Percentiles rank a stretch among this genome's conserved stretches.
phyloP scores from a whole-genome alignment of 2,329 filamentous ascomycete species.

The Fusarium stilboides region DNA sequence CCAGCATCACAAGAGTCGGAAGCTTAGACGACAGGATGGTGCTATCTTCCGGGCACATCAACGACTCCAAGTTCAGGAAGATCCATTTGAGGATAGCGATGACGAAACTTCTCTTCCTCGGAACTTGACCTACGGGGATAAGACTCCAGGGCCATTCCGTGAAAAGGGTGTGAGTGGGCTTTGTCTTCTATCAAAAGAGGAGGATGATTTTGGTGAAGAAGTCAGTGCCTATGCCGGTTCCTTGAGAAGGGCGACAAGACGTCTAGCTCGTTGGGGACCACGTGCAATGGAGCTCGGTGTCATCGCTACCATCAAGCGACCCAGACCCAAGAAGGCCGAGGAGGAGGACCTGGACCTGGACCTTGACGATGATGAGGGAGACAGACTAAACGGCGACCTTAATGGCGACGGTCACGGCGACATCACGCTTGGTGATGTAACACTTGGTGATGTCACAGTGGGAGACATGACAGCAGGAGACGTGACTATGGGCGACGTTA shows the following conservation, averaged over 20 bases:
- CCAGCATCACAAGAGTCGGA: conserved; percentile 75
- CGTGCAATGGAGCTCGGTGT: conserved; percentile 63
- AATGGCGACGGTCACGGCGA: conserved; percentile 47
- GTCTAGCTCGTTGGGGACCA: conserved; percentile 78
- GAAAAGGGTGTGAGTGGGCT: conserved; percentile 76
- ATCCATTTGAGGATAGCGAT: conserved; percentile 75
- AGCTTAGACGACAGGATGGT: conserved; percentile 74
- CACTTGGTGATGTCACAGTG: conserved; percentile 56
- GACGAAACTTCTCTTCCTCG: conserved; percentile 64
- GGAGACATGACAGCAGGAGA: conserved; percentile 53
- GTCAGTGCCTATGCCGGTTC: conserved; percentile 76
- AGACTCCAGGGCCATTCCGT: conserved; percentile 60
- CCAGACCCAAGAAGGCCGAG: conserved; percentile 49
- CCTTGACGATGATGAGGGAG: conserved; percentile 50
- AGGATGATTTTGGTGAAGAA: conserved; percentile 85
- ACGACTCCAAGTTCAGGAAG: conserved; percentile 70
- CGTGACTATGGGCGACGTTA: conserved; percentile 56
- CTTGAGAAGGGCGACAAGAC: conserved; percentile 73
- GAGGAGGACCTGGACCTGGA: conserved; percentile 49
- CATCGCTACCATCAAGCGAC: conserved; percentile 63
- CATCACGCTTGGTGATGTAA: conserved; percentile 54
- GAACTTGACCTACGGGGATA: conserved; percentile 53
- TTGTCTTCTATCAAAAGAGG: conserved; percentile 72
- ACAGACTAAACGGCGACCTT: conserved; percentile 26
- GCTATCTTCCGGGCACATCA: conserved; percentile 76